These are phyloP conservation scores for Vigna nakashimae DNA, from an alignment of 306 rosid species.

Conservation along the genomic window DNA sequence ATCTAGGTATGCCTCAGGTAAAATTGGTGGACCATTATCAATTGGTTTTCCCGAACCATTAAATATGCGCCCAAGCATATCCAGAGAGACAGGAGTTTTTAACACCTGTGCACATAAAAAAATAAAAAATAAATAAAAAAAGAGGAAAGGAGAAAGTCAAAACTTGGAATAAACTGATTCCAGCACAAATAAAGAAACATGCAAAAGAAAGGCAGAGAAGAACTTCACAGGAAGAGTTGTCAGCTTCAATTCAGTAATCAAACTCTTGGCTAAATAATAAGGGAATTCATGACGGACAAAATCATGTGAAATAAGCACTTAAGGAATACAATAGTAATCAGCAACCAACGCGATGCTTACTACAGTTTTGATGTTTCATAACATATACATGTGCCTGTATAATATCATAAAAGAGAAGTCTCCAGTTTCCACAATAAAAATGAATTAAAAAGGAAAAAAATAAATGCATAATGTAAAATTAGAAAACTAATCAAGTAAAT, in stretches of 20 bases:
- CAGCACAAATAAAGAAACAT: slow-evolving; percentile 16
- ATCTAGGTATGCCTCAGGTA: slow-evolving; percentile 99
- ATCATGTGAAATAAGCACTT: slow-evolving; percentile 2
- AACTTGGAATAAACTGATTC: slow-evolving; percentile 30
- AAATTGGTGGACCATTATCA: slow-evolving; percentile 97
- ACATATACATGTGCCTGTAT: background rate
- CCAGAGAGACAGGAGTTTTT: slow-evolving; percentile 97
- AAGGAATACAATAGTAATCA: slow-evolving; percentile 17
- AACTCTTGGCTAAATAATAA: slow-evolving; percentile 1
- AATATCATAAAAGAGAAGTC: background rate
- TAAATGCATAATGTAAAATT: slow-evolving; percentile 10
- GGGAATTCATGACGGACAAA: background rate
- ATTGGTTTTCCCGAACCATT: slow-evolving; percentile 99
- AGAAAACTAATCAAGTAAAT: slow-evolving; percentile 1
- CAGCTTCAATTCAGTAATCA: slow-evolving; percentile 31
- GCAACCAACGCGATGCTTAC: slow-evolving; percentile 7
- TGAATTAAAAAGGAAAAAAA: slow-evolving; percentile 17
- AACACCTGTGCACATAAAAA: slow-evolving; percentile 66
- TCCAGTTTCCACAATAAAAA: background rate
- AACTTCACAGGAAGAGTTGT: slow-evolving; percentile 18
- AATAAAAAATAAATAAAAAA: background rate
- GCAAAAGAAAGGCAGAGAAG: slow-evolving; percentile 33
- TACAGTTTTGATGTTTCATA: slow-evolving; percentile 6
- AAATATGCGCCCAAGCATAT: slow-evolving; percentile 98
- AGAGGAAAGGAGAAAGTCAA: slow-evolving; percentile 37